A percentile compares a stretch with the other conserved stretches of the same genome.
Conservation (phyloP, 345 rosid species). For the Brassica napus region Da-Ae NC_063435.1:20328001-20328500, state of each 20-base stretch:
- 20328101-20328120: background rate
- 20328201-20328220: constrained; percentile 87
- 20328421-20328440: background rate
- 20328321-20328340: background rate
- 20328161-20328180: constrained; percentile 55
- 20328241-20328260: constrained; percentile 57
- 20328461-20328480: background rate
- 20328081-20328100: background rate
- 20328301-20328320: constrained; percentile 8
- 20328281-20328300: constrained; percentile 1
- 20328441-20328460: background rate
- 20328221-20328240: constrained; percentile 82
- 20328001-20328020: background rate
- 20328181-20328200: constrained; percentile 88
- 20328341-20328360: background rate
- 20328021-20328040: no score
- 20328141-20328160: constrained; percentile 1
- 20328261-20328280: constrained; percentile 3
- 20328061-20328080: no score
- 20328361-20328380: background rate
- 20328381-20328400: background rate
- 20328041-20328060: no score
- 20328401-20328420: background rate
- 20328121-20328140: background rate
- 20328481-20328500: constrained; percentile 13